Conservation (phyloP, 208 protist genomes). For the Zelonia costaricensis region DNA sequence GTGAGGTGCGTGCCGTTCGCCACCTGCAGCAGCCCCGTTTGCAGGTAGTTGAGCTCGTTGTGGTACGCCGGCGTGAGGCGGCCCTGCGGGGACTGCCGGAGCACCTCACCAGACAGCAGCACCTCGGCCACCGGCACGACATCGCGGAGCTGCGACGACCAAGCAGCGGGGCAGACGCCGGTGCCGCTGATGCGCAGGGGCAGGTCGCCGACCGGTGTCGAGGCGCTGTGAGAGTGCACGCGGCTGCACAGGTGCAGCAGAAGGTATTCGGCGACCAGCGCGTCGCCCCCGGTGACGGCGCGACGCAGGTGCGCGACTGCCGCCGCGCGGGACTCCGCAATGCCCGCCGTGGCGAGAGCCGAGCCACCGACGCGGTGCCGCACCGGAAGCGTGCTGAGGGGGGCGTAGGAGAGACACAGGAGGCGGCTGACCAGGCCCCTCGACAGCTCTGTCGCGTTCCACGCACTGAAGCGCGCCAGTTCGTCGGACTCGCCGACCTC, state of each 20-base stretch:
- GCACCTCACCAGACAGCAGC: conserved; percentile 22
- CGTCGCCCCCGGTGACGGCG: conserved; percentile 57
- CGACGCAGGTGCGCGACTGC: conserved; percentile 24
- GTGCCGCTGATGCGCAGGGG: conserved; percentile 56
- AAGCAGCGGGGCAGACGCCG: conserved; percentile 29
- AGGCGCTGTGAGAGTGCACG: conserved; percentile 44
- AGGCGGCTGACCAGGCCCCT: conserved; percentile 47
- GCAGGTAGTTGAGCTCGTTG: conserved; percentile 55
- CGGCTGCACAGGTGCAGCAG: conserved; percentile 70
- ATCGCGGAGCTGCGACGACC: conserved; percentile 41
- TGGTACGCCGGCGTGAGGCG: conserved; percentile 52
- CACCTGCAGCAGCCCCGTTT: conserved; percentile 70
- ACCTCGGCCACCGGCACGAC: conserved; percentile 65
- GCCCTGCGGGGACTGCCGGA: conserved; percentile 2
- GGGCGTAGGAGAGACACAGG: conserved; percentile 32
- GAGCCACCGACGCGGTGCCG: background rate
- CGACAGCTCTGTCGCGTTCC: conserved; percentile 54
- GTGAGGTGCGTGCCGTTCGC: conserved; percentile 85
- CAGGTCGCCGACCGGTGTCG: conserved; percentile 74
- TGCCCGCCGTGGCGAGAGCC: background rate
- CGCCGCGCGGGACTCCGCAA: background rate
- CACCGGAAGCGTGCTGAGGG: conserved; percentile 11
- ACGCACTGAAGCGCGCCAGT: conserved; percentile 48
- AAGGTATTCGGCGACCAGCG: conserved; percentile 63
- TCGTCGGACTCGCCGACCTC: conserved; percentile 34